phyloP scores from a whole-genome alignment of 331 rosid species.

The Quercus phellos region DNA sequence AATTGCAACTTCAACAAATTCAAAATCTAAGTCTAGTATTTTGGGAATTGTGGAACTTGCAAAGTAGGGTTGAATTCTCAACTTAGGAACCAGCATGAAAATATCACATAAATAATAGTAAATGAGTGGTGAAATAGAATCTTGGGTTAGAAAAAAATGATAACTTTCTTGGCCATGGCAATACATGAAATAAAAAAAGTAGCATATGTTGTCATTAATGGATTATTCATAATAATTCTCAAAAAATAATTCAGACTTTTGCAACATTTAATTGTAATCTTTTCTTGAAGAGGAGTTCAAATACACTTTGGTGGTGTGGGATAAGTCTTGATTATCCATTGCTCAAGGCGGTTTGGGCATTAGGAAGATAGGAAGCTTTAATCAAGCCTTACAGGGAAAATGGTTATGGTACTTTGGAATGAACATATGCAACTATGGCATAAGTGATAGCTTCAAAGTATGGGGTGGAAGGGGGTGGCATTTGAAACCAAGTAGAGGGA shows the following conservation, averaged over 20 bases:
- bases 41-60: background rate
- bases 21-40: too few relatives aligned
- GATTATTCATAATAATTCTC: background rate
- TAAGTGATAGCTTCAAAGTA: too few relatives aligned
- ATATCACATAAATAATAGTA: background rate
- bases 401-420: too few relatives aligned
- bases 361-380: too few relatives aligned
- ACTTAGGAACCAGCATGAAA: background rate
- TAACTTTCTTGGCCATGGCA: background rate
- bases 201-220: background rate
- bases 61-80: background rate
- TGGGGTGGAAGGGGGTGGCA: too few relatives aligned
- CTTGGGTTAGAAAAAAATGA: background rate
- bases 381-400: too few relatives aligned
- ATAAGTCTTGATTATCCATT: too few relatives aligned
- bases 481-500: too few relatives aligned
- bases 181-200: background rate
- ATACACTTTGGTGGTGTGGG: too few relatives aligned
- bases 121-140: background rate
- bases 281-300: background rate
- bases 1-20: background rate
- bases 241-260: background rate
- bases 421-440: too few relatives aligned
- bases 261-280: background rate
- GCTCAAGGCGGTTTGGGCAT: too few relatives aligned